Conservation (phyloP, 805 yeast species). For the Ogataea minuta region DNA sequence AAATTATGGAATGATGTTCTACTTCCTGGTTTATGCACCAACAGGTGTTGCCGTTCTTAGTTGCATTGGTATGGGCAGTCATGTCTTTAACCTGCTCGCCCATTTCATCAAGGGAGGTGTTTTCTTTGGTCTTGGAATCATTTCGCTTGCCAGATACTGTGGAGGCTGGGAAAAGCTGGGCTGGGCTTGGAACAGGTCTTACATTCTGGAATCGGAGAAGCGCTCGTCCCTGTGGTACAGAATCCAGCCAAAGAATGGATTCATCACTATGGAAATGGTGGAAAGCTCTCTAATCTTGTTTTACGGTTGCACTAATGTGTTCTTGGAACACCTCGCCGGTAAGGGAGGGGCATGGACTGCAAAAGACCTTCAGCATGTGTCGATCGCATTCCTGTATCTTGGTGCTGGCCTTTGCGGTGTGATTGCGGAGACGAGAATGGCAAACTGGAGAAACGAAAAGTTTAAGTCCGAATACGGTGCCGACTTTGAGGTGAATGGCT, state of each 20-base stretch:
- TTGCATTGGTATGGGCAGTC: conserved; percentile 62
- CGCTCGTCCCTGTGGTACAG: conserved; percentile 33
- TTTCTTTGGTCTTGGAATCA: conserved; percentile 69
- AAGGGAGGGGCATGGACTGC: conserved; percentile 84
- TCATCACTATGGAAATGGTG: conserved; percentile 79
- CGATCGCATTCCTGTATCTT: conserved; percentile 86
- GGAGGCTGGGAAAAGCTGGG: conserved; percentile 78
- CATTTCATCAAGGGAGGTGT: conserved; percentile 97
- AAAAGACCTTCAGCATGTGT: conserved; percentile 84
- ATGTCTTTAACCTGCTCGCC: conserved; percentile 81
- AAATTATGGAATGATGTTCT: conserved; percentile 65
- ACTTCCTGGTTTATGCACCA: conserved; percentile 53
- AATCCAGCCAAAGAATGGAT: conserved; percentile 39
- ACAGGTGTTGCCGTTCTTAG: conserved; percentile 64
- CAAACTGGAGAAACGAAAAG: conserved; percentile 50
- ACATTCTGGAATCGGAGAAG: conserved; percentile 26
- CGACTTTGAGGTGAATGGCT: conserved; percentile 18
- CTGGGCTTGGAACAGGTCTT: conserved; percentile 81
- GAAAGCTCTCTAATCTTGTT: conserved; percentile 79
- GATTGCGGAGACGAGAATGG: conserved; percentile 66
- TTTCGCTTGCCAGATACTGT: conserved; percentile 82
- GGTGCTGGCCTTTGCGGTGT: conserved; percentile 94
- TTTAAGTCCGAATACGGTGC: conserved; percentile 24
- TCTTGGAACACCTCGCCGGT: conserved; percentile 82
- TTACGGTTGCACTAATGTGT: conserved; percentile 87